Percentiles rank a stretch among this genome's conserved stretches.
phyloP scores from a whole-genome alignment of 345 rosid genomes.

The Eucalyptus urophylla region DNA sequence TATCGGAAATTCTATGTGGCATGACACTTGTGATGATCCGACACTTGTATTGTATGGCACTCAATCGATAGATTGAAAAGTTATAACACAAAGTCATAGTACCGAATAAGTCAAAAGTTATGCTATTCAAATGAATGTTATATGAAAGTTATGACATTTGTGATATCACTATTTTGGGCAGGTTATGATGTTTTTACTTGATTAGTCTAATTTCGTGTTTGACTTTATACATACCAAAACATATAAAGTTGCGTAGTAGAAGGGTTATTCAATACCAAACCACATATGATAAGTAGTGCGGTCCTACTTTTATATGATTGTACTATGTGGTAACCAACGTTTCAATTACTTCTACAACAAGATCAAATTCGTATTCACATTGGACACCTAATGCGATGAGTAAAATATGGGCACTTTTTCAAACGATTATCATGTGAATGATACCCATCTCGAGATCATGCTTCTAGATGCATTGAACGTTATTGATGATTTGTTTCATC shows the following conservation, averaged over 20 bases:
- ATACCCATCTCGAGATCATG: background rate
- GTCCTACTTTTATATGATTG: background rate
- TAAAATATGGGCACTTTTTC: background rate
- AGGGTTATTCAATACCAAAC: background rate
- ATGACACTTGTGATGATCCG: no score
- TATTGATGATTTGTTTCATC: background rate
- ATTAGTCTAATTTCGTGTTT: background rate
- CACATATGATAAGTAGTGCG: background rate
- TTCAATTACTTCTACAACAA: background rate
- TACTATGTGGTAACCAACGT: background rate
- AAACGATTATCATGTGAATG: background rate
- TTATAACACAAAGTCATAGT: background rate
- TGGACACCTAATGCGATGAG: background rate
- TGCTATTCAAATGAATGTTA: fast-evolving
- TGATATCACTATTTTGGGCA: fast-evolving
- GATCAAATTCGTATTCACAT: background rate
- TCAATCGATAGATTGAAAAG: background rate
- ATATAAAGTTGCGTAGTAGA: background rate
- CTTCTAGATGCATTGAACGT: background rate
- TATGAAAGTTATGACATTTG: background rate
- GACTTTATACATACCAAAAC: background rate
- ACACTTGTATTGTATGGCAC: background rate
- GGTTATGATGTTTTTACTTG: background rate
- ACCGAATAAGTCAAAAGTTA: background rate
- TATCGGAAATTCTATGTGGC: background rate